Conservation (phyloP, 176 grass and related monocot genomes). For the Thalia dealbata region DNA sequence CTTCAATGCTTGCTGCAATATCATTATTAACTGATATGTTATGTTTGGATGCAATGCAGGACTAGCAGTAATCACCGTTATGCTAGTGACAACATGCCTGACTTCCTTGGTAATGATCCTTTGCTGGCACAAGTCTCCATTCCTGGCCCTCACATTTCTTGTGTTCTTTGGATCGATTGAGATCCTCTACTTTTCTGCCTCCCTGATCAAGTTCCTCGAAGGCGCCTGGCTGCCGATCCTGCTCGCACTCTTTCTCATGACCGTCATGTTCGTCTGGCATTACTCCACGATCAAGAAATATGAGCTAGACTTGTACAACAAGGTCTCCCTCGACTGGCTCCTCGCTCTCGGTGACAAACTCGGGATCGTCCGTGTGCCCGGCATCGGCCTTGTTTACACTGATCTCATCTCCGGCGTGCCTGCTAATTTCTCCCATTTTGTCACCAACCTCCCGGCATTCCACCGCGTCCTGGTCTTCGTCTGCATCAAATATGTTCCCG, state of each 20-base stretch:
- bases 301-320: constrained; percentile 90
- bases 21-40: background rate
- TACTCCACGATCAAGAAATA: constrained; percentile 94
- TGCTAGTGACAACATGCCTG: constrained; percentile 91
- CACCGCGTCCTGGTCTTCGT: constrained; percentile 80
- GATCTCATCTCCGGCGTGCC: constrained; percentile 80
- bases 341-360: constrained; percentile 85
- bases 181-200: constrained; percentile 86
- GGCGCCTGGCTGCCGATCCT: constrained; percentile 92
- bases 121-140: constrained; percentile 69
- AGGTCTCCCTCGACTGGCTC: constrained; percentile 90
- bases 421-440: constrained; percentile 94
- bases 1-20: background rate
- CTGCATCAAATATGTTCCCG: constrained; percentile 81
- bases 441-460: constrained; percentile 95
- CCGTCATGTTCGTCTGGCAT: constrained; percentile 85
- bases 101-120: constrained; percentile 84
- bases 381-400: constrained; percentile 91
- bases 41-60: constrained; percentile 44
- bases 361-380: constrained; percentile 85
- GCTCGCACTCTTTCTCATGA: constrained; percentile 69
- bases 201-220: constrained; percentile 93
- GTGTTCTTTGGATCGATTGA: constrained; percentile 83
- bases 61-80: constrained; percentile 88
- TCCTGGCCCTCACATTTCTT: constrained; percentile 67